phyloP scores from a whole-genome alignment of 164 flowering plant genomes.

The Piper longum region DNA sequence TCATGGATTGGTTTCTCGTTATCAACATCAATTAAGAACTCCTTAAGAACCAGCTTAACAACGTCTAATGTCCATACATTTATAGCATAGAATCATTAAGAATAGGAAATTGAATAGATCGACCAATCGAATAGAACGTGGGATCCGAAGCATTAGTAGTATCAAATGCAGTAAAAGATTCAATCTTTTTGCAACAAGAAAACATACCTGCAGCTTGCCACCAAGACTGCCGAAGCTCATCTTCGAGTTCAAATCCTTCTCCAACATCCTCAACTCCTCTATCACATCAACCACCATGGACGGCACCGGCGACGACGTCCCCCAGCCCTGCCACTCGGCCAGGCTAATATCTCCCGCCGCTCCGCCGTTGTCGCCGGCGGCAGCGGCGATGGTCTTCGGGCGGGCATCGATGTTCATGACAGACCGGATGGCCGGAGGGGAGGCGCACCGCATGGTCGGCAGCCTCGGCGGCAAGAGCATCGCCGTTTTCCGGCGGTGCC shows the following conservation, averaged over 20 bases:
- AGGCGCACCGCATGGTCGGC: not conserved
- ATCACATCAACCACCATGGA: constrained; percentile 39
- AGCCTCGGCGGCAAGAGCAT: not conserved
- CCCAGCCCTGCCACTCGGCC: constrained; percentile 88
- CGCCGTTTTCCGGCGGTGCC: not conserved
- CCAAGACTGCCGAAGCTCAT: constrained; percentile 77
- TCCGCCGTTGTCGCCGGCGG: not conserved
- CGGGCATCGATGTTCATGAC: not conserved
- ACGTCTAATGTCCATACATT: no score
- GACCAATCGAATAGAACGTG: no score
- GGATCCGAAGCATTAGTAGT: no score
- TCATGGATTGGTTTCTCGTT: no score
- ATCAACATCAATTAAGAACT: no score
- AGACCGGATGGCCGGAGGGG: not conserved
- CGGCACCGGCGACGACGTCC: constrained; percentile 55
- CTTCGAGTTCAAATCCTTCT: constrained; percentile 33
- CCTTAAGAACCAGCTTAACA: no score
- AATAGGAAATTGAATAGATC: no score
- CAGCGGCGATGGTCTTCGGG: not conserved
- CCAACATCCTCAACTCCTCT: constrained; percentile 53
- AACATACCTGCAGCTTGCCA: constrained; percentile 57
- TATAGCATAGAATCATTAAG: no score
- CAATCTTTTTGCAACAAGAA: not conserved
- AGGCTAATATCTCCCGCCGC: constrained; percentile 8
- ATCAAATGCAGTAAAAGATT: not conserved